phyloP scores from a whole-genome alignment of 768 basidiomycete genomes.

The Leccinum ochraceum region DNA sequence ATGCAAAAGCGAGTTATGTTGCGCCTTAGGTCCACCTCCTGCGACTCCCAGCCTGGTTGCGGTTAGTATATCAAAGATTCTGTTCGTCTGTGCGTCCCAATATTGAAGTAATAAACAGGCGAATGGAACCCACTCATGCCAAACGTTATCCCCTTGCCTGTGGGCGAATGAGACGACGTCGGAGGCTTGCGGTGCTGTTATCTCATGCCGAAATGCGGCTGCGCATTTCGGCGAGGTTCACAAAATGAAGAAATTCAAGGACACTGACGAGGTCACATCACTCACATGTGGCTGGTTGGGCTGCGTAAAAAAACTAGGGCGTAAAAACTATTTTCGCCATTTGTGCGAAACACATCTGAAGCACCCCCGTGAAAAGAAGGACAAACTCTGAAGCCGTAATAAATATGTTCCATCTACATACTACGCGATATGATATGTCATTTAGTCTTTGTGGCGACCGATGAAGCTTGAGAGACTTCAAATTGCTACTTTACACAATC shows the following conservation, averaged over 20 bases:
- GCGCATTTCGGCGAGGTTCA: not conserved
- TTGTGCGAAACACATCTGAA: not conserved
- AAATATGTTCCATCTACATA: not conserved
- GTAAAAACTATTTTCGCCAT: slow-evolving; percentile 13
- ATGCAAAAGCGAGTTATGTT: not conserved
- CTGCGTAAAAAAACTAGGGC: accelerated
- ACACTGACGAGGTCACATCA: accelerated
- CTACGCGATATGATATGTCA: not conserved
- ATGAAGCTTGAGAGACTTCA: too few relatives aligned
- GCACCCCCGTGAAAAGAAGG: not conserved
- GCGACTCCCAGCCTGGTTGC: too few relatives aligned
- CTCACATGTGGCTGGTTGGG: not conserved
- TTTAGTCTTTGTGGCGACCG: not conserved
- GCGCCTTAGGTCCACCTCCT: not conserved
- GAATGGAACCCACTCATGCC: slow-evolving; percentile 1
- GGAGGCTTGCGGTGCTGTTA: not conserved
- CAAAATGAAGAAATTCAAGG: not conserved
- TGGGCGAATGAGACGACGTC: not conserved
- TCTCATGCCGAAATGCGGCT: not conserved
- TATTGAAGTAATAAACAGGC: not conserved
- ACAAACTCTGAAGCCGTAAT: not conserved
- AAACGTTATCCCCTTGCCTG: not conserved
- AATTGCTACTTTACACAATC: too few relatives aligned
- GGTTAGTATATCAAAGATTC: not conserved
- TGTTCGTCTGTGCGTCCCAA: not conserved